Evolutionary conservation across 768 basidiomycete species (phyloP).

Genomic region (Jaapia argillacea): DNA sequence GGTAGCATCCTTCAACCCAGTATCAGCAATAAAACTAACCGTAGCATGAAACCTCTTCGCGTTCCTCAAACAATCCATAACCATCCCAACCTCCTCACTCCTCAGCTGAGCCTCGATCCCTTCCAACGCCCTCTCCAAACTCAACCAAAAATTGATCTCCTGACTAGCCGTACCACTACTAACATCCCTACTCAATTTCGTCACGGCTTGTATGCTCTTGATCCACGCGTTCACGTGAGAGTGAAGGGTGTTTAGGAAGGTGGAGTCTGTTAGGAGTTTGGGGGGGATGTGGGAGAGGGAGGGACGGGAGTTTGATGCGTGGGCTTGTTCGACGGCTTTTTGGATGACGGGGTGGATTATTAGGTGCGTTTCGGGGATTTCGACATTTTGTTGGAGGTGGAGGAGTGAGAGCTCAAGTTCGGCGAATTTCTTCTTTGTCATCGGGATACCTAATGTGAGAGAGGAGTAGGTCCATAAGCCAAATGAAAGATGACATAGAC

Average conservation of each 20-base stretch:
- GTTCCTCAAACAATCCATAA: constrained; percentile 88
- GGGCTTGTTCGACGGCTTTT: constrained; percentile 72
- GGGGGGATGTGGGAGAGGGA: constrained; percentile 68
- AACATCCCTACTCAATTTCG: constrained; percentile 91
- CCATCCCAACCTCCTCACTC: constrained; percentile 87
- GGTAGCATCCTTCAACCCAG: constrained; percentile 89
- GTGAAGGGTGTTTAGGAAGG: constrained; percentile 90
- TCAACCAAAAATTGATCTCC: constrained; percentile 99
- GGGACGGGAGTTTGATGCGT: constrained; percentile 46
- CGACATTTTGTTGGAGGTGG: constrained; percentile 97
- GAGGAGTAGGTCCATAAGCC: too few species aligned
- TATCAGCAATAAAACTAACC: constrained; percentile 96
- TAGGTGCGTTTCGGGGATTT: constrained; percentile 94
- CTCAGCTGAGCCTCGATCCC: constrained; percentile 86
- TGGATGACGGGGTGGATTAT: constrained; percentile 87
- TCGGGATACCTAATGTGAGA: constrained; percentile 60
- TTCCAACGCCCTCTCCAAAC: constrained; percentile 87
- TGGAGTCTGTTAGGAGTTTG: constrained; percentile 73
- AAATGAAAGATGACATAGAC: constrained; percentile 1
- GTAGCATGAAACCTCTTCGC: constrained; percentile 97
- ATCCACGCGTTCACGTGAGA: constrained; percentile 96
- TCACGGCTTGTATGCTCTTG: constrained; percentile 94
- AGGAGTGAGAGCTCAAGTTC: constrained; percentile 91
- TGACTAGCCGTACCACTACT: constrained; percentile 93
- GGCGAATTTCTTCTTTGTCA: constrained; percentile 99